phyloP scores from a whole-genome alignment of 2,329 filamentous ascomycete species.

The Aotearoamyces nothofagi region DNA sequence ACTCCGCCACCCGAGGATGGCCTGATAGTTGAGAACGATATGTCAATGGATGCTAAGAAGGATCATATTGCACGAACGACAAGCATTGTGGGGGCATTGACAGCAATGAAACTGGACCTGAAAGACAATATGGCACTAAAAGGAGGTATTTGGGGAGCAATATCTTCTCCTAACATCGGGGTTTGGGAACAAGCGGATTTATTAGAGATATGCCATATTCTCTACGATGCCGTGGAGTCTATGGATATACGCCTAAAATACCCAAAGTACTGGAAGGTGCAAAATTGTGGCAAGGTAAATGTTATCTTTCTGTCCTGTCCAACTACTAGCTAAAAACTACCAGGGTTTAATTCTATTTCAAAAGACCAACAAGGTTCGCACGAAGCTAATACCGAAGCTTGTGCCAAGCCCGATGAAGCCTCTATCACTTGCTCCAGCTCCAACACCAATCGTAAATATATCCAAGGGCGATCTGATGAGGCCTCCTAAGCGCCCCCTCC shows the following conservation, averaged over 20 bases:
- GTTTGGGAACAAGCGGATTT: slow-evolving; percentile 32
- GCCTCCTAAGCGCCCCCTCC: slow-evolving; percentile 11
- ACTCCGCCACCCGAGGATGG: slow-evolving; percentile 22
- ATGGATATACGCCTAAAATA: slow-evolving; percentile 30
- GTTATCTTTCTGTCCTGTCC: slow-evolving; percentile 5
- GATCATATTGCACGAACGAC: slow-evolving; percentile 31
- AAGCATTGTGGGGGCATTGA: slow-evolving; percentile 29
- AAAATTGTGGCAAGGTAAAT: slow-evolving; percentile 22
- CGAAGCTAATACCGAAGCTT: slow-evolving; percentile 6
- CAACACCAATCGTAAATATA: too few relatives aligned
- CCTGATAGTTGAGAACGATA: slow-evolving; percentile 30
- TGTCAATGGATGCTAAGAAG: slow-evolving; percentile 28
- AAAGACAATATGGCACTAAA: slow-evolving; percentile 28
- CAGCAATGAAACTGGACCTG: slow-evolving; percentile 31
- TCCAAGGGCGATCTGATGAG: slow-evolving; percentile 6
- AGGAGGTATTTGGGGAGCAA: slow-evolving; percentile 31
- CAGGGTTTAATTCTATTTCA: slow-evolving; percentile 16
- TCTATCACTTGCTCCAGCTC: slow-evolving; percentile 1
- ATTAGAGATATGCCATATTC: slow-evolving; percentile 32
- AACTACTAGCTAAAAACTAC: too few relatives aligned
- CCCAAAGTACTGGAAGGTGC: slow-evolving; percentile 29
- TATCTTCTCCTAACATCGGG: slow-evolving; percentile 30
- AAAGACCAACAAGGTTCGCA: slow-evolving; percentile 15
- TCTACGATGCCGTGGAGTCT: slow-evolving; percentile 32
- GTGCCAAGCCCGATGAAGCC: neutral